These are phyloP conservation scores for Lagerstroemia speciosa DNA, from an alignment of 345 rosid species.

Conservation along the genomic window DNA sequence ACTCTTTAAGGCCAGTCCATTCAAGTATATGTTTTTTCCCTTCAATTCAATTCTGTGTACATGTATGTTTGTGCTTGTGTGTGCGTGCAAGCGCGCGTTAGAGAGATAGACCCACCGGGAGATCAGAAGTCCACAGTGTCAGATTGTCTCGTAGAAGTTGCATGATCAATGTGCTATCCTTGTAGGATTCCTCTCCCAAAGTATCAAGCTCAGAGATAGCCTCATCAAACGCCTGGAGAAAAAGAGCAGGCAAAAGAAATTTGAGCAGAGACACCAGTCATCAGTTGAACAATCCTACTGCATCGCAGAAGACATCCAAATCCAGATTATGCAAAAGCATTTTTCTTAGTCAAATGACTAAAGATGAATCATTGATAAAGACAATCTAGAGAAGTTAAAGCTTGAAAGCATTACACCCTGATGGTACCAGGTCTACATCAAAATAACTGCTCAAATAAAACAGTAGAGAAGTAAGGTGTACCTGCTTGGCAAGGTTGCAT, in stretches of 20 bases:
- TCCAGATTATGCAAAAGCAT: no score
- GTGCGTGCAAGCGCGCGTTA: background rate
- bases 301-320: background rate
- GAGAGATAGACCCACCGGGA: constrained; percentile 38
- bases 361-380: no score
- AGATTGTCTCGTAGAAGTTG: constrained; percentile 96
- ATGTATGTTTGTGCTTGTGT: no score
- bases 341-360: no score
- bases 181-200: constrained; percentile 96
- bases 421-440: no score
- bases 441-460: no score
- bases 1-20: background rate
- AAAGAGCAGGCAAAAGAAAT: background rate
- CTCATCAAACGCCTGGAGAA: constrained; percentile 87
- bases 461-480: constrained; percentile 9
- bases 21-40: no score
- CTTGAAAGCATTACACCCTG: no score
- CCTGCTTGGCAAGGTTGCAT: constrained; percentile 94
- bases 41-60: no score
- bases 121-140: constrained; percentile 99
- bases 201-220: constrained; percentile 97
- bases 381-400: no score
- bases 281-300: background rate
- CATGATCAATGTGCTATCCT: constrained; percentile 96
- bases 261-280: background rate